Base-by-base conservation (phyloP, 768 basidiomycete genomes). In the Termitomyces sp. region DNA sequence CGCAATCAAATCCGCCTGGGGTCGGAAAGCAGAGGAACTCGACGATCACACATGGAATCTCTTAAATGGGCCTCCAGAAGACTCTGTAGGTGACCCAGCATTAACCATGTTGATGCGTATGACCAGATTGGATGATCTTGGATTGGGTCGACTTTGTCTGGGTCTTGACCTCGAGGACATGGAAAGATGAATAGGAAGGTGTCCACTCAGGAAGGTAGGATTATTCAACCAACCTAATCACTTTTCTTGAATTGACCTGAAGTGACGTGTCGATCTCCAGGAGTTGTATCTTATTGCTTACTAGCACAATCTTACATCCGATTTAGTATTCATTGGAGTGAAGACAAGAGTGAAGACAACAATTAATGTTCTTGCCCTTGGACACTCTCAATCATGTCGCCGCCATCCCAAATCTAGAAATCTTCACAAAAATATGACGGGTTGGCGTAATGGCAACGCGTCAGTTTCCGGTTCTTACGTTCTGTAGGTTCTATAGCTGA, bases 51-150 rank as follows among this genome's bases (percentile, higher is more conserved):
- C 85, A 0, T 90, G 89, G 88, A 75, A 71, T 10, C 64, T 82
- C 31, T 73, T 91, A 10, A 85, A 87, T 57, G 68, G 68, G 4
- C 67, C 71, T 4, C 71, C 71, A 0, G 71, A 70, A 26, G 70
- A 64, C 9, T 73, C 76, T 48, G 66, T 71, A 5, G 74, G 73
- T 14, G 66, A 67, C 17, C 68, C 67, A 1, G 70, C 71, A 1
- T 71, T 91, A 30, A 75, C 84, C 21, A 77, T 89, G 79, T 68
- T 91, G 9, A 78, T 91, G 45, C 83, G 81, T 65, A 90, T 91
- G 89, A 86, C 87, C 21, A 76, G 89, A 46, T 71, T 90, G 40
- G 77, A 83, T 57, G 89, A 91, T 69, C 71, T 91, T 56, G 89
- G 87, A 0, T 75, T 91, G 12, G 85, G 77, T 21, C 86, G 90